A percentile compares a stretch with the other conserved stretches of the same genome.
Conservation (phyloP, 371 early-diverging fungal species). For the Mortierella sp. region DNA sequence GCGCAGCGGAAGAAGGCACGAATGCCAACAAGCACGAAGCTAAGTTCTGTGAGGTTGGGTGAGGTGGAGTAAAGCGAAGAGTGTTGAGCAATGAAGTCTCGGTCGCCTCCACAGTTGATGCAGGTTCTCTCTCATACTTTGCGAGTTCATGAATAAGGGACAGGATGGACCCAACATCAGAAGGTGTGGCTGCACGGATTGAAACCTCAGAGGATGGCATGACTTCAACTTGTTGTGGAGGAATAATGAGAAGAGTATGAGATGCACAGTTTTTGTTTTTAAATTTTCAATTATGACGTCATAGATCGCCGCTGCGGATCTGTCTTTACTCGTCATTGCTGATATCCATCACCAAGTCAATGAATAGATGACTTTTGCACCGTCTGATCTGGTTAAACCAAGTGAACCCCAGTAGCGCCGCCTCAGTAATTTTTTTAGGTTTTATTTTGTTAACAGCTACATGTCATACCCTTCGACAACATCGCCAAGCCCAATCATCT, state of each 20-base stretch:
- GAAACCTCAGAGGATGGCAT: constrained; percentile 26
- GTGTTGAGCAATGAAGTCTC: constrained; percentile 70
- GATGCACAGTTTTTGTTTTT: no score
- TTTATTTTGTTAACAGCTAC: constrained; percentile 15
- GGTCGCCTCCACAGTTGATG: constrained; percentile 79
- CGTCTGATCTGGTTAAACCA: no score
- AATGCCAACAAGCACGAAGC: constrained; percentile 66
- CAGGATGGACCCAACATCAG: constrained; percentile 76
- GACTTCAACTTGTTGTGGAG: neutral
- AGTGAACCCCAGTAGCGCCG: no score
- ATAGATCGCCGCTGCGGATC: no score
- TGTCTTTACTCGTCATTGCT: no score
- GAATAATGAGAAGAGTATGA: neutral
- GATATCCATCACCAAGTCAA: no score
- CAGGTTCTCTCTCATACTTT: constrained; percentile 77
- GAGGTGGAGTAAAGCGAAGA: constrained; percentile 69
- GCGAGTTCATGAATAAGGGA: constrained; percentile 81
- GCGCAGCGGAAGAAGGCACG: constrained; percentile 48
- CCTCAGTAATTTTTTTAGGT: neutral
- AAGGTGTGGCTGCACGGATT: constrained; percentile 68
- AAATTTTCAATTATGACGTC: no score
- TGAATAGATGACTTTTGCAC: no score
- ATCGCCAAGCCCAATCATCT: constrained; percentile 43
- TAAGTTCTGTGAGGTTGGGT: constrained; percentile 76
- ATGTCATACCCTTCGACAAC: constrained; percentile 52